phyloP scores from a whole-genome alignment of 192 early-diverging fungal species.

The Entomortierella lignicola region DNA sequence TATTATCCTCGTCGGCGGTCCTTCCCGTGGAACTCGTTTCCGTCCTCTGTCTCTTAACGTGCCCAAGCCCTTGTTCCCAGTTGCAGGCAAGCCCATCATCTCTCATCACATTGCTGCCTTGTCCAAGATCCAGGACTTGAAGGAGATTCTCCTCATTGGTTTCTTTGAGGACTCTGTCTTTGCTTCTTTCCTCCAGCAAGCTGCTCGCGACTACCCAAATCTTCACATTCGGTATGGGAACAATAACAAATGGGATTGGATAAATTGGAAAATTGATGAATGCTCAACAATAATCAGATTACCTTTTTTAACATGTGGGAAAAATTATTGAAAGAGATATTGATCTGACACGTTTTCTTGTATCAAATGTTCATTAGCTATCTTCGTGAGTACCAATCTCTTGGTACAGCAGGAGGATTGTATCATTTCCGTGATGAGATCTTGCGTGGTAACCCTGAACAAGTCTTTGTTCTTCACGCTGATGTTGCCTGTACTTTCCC shows the following conservation, averaged over 20 bases:
- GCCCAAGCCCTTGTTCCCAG: slow-evolving; percentile 99
- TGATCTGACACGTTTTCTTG: not conserved
- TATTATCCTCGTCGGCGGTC: slow-evolving; percentile 97
- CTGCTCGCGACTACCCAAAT: slow-evolving; percentile 87
- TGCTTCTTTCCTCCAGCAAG: slow-evolving; percentile 86
- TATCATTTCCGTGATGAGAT: slow-evolving; percentile 99
- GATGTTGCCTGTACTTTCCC: slow-evolving; percentile 98
- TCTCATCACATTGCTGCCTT: slow-evolving; percentile 96
- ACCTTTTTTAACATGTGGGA: not conserved
- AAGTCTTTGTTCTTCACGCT: slow-evolving; percentile 96
- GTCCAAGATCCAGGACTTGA: slow-evolving; percentile 86
- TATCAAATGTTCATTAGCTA: slow-evolving; percentile 69
- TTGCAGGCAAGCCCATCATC: slow-evolving; percentile 96
- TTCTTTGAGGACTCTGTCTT: slow-evolving; percentile 98
- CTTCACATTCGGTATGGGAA: slow-evolving; percentile 82
- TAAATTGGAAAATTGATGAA: not conserved
- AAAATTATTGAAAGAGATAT: not conserved
- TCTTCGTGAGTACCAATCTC: slow-evolving; percentile 95
- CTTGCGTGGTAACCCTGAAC: slow-evolving; percentile 86
- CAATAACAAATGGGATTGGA: not conserved
- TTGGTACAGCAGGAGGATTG: slow-evolving; percentile 97
- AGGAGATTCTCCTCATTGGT: slow-evolving; percentile 95
- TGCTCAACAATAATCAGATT: not conserved
- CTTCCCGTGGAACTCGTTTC: slow-evolving; percentile 97
- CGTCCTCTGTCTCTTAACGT: slow-evolving; percentile 95